A percentile compares a stretch with the other conserved stretches of the same genome.
Evolutionary conservation across 1,284 basidiomycete genomes (phyloP).

Genomic region (Crepidotus sp.): DNA sequence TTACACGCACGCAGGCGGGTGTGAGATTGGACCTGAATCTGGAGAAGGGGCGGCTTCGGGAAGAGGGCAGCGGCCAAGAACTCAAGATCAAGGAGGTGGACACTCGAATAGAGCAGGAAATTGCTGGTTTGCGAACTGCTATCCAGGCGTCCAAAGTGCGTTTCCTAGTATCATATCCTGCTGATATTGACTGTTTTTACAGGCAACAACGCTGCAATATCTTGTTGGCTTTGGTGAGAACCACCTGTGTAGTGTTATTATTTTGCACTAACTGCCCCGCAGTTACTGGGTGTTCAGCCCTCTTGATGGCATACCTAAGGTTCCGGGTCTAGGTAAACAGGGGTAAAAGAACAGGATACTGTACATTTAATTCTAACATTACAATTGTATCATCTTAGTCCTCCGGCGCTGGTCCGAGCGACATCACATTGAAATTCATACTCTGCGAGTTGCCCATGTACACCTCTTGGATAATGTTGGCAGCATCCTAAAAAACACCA

Average conservation of each 20-base stretch:
- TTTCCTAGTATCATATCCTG: neutral
- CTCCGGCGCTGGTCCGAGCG: constrained; percentile 25
- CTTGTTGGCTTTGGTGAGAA: constrained; percentile 72
- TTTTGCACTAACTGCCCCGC: constrained; percentile 15
- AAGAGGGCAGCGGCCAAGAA: constrained; percentile 89
- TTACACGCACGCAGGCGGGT: constrained; percentile 87
- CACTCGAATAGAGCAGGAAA: constrained; percentile 95
- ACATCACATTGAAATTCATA: constrained; percentile 49
- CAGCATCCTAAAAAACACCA: constrained; percentile 49
- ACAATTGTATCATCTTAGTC: constrained; percentile 7
- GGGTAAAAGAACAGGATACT: constrained; percentile 13
- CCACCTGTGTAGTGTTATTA: neutral
- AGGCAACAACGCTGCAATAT: constrained; percentile 80
- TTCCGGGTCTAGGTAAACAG: constrained; percentile 42
- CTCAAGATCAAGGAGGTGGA: constrained; percentile 98
- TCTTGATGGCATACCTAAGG: constrained; percentile 79
- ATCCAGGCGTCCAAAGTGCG: constrained; percentile 86
- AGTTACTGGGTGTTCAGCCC: constrained; percentile 83
- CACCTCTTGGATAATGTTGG: constrained; percentile 53
- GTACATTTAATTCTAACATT: constrained; percentile 1
- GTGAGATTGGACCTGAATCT: constrained; percentile 94
- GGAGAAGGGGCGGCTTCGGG: constrained; percentile 93
- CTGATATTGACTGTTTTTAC: constrained; percentile 4
- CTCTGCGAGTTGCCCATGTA: constrained; percentile 53
- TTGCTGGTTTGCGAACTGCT: constrained; percentile 80